Evolutionary conservation across 495 filamentous ascomycete species (phyloP), one percentile per base, ranked within the genome.

Genomic region (Xylaria acuta): DNA sequence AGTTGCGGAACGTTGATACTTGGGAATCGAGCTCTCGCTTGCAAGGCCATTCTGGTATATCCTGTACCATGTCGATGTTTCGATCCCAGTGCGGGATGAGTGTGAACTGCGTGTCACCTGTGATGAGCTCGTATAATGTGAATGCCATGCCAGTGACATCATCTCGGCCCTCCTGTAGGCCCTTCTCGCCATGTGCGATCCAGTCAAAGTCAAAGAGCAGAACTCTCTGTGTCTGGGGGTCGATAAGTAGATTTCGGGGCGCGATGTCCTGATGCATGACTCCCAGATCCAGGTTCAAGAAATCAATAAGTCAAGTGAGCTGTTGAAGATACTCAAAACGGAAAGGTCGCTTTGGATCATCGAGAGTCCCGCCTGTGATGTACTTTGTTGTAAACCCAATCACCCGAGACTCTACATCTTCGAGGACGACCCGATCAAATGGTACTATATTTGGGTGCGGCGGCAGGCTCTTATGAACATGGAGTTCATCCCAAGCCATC

Each of bases 191-290:
- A 18, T 45, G 64, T 30, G 38, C 43, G 14, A 30, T 8, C 20
- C 22, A 67, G 45, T 67, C 53, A 40, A 67, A 67, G 47, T 67
- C 64, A 20, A 53, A 67, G 5, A 53, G 3, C 25, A 32, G 53
- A 45, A 67, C 25, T 7, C 45, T 27, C 30, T 67, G 45, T 36
- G 64, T 67, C 14, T 8, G 22, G 14, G 27, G 22, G 40, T 53
- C 45, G 8, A 67, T 32, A 0, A 53, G 27, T 8, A 53, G 64
- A 14, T 67, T 67, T 51, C 64, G 64, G 22, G 64, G 22, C 11
- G 64, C 45, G 20, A 67, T 40, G 40, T 67, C 64, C 27, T 67
- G 64, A 67, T 67, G 64, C 30, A 38, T 25, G 32, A 67, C 38
- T 14, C 64, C 30, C 45, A 40, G 27, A 20, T 4, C 27, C 6